Percentiles rank a stretch among this genome's conserved stretches.
Evolutionary conservation across 257 asterid genomes (phyloP).

Genomic region (Solanum paucissectum): DNA sequence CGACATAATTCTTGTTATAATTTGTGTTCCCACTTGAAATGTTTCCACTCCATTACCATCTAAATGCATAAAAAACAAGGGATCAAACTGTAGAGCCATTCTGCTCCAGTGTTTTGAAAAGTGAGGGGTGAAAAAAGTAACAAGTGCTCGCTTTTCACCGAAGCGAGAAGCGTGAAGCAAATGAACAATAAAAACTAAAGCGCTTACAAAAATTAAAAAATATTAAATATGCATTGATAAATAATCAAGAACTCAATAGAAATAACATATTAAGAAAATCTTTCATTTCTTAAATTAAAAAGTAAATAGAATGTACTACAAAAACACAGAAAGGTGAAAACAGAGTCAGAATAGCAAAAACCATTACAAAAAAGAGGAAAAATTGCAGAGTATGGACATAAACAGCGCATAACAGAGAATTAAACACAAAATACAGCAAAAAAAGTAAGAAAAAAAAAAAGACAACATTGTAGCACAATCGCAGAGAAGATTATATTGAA

Average conservation of each 20-base stretch:
- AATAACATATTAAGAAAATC: background rate
- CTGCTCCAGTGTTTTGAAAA: background rate
- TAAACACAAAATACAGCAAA: background rate
- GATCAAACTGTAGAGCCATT: background rate
- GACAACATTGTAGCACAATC: background rate
- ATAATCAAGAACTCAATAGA: background rate
- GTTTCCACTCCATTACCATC: background rate
- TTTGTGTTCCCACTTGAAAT: background rate
- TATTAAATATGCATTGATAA: background rate
- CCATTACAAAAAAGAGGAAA: background rate
- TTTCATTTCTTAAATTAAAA: background rate
- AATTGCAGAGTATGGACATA: background rate
- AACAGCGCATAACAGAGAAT: background rate
- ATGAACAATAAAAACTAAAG: background rate
- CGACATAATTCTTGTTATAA: background rate
- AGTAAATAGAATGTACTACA: background rate
- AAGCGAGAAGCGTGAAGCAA: background rate
- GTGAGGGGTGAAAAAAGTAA: background rate
- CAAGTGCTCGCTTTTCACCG: background rate
- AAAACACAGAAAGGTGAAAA: background rate
- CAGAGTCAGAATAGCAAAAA: background rate
- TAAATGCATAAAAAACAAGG: background rate
- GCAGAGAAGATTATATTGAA: background rate
- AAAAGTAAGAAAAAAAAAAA: too few species aligned
- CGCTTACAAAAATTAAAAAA: background rate